A percentile compares a stretch with the other conserved stretches of the same genome.
Evolutionary conservation across 169 alveolate genomes (phyloP).

Genomic region (Eimeria maxima): DNA sequence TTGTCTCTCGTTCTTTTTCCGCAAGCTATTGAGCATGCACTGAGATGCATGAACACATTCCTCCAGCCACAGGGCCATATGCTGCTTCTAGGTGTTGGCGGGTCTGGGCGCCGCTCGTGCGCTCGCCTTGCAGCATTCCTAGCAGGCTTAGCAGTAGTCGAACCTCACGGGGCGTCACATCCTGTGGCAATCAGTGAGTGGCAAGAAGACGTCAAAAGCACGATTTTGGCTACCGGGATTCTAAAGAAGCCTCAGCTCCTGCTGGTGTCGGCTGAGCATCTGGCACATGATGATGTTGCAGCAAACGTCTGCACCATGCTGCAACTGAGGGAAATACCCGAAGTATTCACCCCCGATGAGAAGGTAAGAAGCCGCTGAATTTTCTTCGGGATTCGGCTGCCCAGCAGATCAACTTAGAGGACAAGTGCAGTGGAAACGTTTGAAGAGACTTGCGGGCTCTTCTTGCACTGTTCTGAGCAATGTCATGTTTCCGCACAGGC

Average conservation of each 20-base stretch:
- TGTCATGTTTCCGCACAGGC: not conserved
- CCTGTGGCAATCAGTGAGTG: constrained; percentile 89
- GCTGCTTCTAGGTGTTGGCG: constrained; percentile 98
- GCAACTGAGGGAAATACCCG: constrained; percentile 96
- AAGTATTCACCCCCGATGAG: constrained; percentile 94
- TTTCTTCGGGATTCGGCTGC: not conserved
- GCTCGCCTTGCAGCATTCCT: constrained; percentile 97
- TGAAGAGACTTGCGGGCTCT: not conserved
- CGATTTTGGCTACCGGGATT: constrained; percentile 94
- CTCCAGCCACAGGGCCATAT: constrained; percentile 97
- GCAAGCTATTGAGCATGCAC: constrained; percentile 96
- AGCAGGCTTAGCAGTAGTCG: constrained; percentile 92
- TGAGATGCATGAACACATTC: constrained; percentile 95
- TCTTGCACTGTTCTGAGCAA: not conserved
- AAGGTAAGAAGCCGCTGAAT: constrained; percentile 74
- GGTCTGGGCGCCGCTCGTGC: constrained; percentile 98
- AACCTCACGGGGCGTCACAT: constrained; percentile 93
- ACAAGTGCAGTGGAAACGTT: not conserved
- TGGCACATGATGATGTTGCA: constrained; percentile 94
- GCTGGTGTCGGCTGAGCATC: constrained; percentile 78
- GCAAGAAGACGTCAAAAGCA: constrained; percentile 95
- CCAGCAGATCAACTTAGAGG: not conserved
- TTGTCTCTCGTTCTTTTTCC: constrained; percentile 95
- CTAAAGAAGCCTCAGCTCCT: constrained; percentile 96
- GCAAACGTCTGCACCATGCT: constrained; percentile 95